Percentiles rank a stretch among this genome's conserved stretches.
phyloP scores from a whole-genome alignment of 345 rosid genomes.

The Hirschfeldia incana region DNA sequence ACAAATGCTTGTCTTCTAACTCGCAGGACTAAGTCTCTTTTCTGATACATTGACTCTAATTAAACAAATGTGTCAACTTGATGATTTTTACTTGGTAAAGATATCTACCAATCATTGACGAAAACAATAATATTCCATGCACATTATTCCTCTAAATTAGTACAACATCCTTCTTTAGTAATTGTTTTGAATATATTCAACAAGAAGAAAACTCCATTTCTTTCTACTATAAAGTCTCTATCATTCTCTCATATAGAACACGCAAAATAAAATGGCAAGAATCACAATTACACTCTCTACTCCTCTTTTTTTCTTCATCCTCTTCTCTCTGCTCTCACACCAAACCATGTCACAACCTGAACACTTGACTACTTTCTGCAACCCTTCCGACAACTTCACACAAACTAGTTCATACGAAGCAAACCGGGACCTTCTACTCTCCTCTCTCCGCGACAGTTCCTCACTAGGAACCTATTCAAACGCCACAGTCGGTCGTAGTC shows the following conservation, averaged over 20 bases:
- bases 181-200: not conserved
- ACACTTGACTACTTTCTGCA: constrained; percentile 7
- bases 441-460: not conserved
- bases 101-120: not conserved
- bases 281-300: not conserved
- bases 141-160: constrained; percentile 5
- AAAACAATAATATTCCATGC: not conserved
- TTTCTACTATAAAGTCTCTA: not conserved
- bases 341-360: constrained; percentile 23
- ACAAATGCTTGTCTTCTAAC: not conserved
- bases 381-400: constrained; percentile 1
- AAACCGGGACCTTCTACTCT: constrained; percentile 13
- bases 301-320: not conserved
- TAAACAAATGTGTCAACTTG: not conserved
- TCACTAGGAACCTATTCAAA: constrained; percentile 22
- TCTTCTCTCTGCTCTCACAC: constrained; percentile 6
- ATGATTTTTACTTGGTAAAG: not conserved
- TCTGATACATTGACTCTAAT: not conserved
- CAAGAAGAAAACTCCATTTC: not conserved
- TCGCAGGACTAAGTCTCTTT: not conserved
- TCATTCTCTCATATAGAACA: not conserved
- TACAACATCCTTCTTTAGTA: not conserved
- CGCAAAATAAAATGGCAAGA: not conserved
- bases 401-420: constrained; percentile 18
- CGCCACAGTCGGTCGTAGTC: constrained; percentile 23